These are phyloP conservation scores for Aureobasidium sp. DNA, from an alignment of 2,329 filamentous ascomycete species.

Conservation along the genomic window DNA sequence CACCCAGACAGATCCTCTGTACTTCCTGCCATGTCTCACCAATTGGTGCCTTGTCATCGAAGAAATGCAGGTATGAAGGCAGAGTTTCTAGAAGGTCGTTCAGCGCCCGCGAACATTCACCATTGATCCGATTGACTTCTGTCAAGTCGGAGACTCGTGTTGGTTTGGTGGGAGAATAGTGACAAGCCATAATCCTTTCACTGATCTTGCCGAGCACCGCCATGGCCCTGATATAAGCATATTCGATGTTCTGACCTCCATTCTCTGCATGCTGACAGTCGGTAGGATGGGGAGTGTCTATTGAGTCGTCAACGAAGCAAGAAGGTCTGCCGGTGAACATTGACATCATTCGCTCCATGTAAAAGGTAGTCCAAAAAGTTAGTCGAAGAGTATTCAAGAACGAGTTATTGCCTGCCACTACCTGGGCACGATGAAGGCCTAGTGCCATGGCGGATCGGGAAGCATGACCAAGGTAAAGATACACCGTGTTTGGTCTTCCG, in stretches of 20 bases:
- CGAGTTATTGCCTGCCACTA: not conserved
- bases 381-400: not conserved
- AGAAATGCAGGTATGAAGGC: not conserved
- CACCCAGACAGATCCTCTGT: not conserved
- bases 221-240: conserved; percentile 11
- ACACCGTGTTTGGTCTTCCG: conserved; percentile 2
- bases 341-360: conserved; percentile 7
- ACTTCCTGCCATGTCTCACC: conserved; percentile 3
- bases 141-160: not conserved
- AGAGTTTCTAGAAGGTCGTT: not conserved
- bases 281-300: conserved; percentile 6
- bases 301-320: not conserved
- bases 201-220: conserved; percentile 1
- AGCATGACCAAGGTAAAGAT: conserved; percentile 9
- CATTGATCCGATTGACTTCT: not conserved
- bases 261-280: not conserved
- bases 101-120: not conserved
- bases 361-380: conserved; percentile 10
- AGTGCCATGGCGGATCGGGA: conserved; percentile 10
- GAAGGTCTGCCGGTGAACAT: conserved; percentile 5
- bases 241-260: not conserved
- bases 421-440: conserved; percentile 9
- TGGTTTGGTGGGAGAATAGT: not conserved
- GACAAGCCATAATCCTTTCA: not conserved
- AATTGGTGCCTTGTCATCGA: not conserved